phyloP scores from a whole-genome alignment of 108 stramenopile species.

The Pseudonitzschia pungens region DNA sequence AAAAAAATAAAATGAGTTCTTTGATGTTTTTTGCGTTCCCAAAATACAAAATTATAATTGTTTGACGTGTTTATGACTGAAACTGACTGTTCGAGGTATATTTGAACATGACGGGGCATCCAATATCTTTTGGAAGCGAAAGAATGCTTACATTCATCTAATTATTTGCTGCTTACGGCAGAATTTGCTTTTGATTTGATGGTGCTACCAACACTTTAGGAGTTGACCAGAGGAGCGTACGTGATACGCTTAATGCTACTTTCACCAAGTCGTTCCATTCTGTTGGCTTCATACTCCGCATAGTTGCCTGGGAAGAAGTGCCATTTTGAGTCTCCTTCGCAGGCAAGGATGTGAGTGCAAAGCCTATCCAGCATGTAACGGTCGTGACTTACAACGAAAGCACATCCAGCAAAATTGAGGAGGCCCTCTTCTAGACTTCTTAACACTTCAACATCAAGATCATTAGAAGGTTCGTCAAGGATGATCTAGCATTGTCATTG shows the following conservation, averaged over 20 bases:
- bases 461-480: conserved; percentile 96
- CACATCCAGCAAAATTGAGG: conserved; percentile 91
- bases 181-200: background rate
- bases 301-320: conserved; percentile 88
- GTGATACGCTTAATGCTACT: conserved; percentile 80
- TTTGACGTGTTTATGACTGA: no score
- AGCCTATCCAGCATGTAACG: conserved; percentile 94
- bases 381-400: conserved; percentile 94
- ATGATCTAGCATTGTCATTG: conserved; percentile 40
- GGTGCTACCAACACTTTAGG: conserved; percentile 23
- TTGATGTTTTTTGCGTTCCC: no score
- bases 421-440: conserved; percentile 91
- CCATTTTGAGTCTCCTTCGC: conserved; percentile 91
- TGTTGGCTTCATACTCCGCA: conserved; percentile 83
- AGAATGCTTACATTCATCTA: no score
- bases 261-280: conserved; percentile 72
- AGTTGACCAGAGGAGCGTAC: conserved; percentile 83
- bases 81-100: no score
- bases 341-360: conserved; percentile 91
- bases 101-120: no score
- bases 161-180: no score
- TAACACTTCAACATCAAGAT: conserved; percentile 77
- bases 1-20: no score
- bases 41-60: no score
- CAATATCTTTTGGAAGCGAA: no score